phyloP scores from a whole-genome alignment of 805 yeast species.

The Candida orba region DNA sequence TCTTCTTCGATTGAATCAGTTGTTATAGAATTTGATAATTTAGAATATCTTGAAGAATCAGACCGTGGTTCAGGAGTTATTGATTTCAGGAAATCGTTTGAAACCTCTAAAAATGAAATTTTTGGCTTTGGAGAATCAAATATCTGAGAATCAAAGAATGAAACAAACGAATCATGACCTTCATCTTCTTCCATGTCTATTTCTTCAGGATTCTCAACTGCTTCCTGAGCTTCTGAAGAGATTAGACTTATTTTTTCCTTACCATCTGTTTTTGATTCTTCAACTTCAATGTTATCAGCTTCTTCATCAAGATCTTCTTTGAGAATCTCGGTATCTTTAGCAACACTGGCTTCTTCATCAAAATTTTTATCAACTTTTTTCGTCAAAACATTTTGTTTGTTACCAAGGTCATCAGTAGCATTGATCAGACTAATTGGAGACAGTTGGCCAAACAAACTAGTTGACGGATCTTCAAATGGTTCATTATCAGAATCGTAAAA shows the following conservation, averaged over 20 bases:
- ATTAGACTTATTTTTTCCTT: neutral
- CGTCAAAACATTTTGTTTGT: neutral
- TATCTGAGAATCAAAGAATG: slow-evolving; percentile 10
- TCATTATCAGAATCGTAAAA: slow-evolving; percentile 22
- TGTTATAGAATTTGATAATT: neutral
- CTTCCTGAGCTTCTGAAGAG: neutral
- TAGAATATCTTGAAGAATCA: neutral
- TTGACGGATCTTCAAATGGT: slow-evolving; percentile 18
- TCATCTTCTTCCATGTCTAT: neutral
- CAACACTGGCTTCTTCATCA: neutral
- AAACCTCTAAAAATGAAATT: slow-evolving; percentile 13
- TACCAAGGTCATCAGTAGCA: neutral
- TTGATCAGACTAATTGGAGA: slow-evolving; percentile 9
- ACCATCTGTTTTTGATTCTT: neutral
- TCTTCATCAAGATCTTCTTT: neutral
- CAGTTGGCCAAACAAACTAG: slow-evolving; percentile 20
- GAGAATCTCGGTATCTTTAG: neutral
- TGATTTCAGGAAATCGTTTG: slow-evolving; percentile 11
- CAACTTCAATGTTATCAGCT: neutral
- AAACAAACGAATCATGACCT: slow-evolving; percentile 13
- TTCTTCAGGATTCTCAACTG: neutral
- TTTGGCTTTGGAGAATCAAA: neutral
- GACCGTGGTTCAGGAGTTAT: neutral
- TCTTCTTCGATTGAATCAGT: neutral
- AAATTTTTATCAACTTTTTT: neutral